These are phyloP conservation scores for Boechera divaricarpa DNA, from an alignment of 345 rosid species.

Conservation along the genomic window DNA sequence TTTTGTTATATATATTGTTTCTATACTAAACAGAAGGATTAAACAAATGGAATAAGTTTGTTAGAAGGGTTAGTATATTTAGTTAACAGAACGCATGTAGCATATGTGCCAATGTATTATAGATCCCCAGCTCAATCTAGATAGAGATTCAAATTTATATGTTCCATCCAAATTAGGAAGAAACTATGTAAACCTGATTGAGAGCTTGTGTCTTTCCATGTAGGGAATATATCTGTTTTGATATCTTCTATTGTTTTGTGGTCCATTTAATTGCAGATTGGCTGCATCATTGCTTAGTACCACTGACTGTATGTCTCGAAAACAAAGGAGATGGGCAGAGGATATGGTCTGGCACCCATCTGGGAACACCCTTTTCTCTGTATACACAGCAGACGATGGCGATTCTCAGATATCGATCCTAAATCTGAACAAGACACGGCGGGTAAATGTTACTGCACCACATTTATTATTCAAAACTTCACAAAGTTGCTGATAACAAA, in stretches of 20 bases:
- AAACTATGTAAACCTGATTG: neutral
- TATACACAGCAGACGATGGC: slow-evolving; percentile 73
- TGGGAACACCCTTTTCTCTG: slow-evolving; percentile 71
- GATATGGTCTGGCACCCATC: slow-evolving; percentile 93
- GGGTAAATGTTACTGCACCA: slow-evolving; percentile 55
- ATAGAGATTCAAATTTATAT: neutral
- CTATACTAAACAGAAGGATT: slow-evolving; percentile 9
- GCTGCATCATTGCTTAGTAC: slow-evolving; percentile 74
- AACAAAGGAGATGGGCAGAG: slow-evolving; percentile 93
- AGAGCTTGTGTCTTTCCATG: slow-evolving; percentile 24
- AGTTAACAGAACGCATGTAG: neutral
- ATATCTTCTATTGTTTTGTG: neutral
- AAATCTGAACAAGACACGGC: slow-evolving; percentile 67
- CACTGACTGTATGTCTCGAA: slow-evolving; percentile 65
- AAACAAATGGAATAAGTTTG: neutral
- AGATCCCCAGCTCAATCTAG: neutral
- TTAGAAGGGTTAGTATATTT: neutral
- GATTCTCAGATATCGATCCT: slow-evolving; percentile 88
- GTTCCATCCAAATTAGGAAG: neutral
- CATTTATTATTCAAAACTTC: neutral
- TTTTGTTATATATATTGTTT: slow-evolving; percentile 3
- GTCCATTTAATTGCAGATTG: slow-evolving; percentile 54
- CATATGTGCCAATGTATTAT: neutral
- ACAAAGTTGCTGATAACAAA: neutral
- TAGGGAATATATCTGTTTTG: slow-evolving; percentile 7